Conservation (phyloP, 441 rosid genomes). For the Codiaeum variegatum region DNA sequence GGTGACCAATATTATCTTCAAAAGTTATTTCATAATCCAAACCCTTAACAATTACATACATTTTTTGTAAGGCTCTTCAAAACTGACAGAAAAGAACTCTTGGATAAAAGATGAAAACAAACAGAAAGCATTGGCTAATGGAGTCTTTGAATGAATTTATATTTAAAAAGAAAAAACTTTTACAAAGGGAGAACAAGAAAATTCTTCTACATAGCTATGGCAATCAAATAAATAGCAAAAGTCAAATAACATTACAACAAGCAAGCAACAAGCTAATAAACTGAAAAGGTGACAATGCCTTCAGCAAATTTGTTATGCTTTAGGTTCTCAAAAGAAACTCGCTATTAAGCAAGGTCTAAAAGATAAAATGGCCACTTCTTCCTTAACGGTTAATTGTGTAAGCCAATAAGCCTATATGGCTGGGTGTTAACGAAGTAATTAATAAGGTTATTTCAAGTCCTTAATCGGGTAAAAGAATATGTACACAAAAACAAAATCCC, state of each 20-base stretch:
- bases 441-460: neutral
- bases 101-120: neutral
- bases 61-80: neutral
- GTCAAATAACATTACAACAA: neutral
- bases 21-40: neutral
- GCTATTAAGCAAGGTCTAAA: neutral
- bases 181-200: neutral
- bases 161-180: too few species aligned
- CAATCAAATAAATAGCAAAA: neutral
- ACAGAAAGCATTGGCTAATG: neutral
- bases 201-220: neutral
- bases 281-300: neutral
- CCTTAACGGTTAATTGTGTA: neutral
- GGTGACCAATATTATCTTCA: neutral
- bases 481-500: too few species aligned
- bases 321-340: neutral
- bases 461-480: neutral
- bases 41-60: too few species aligned
- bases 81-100: neutral
- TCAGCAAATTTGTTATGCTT: neutral
- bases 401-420: neutral
- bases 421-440: neutral
- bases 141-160: neutral
- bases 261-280: neutral
- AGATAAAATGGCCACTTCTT: neutral